Evolutionary conservation across 805 yeast genomes (phyloP), one percentile per base, ranked within the genome.

Genomic region (Metschnikowia cubensis): DNA sequence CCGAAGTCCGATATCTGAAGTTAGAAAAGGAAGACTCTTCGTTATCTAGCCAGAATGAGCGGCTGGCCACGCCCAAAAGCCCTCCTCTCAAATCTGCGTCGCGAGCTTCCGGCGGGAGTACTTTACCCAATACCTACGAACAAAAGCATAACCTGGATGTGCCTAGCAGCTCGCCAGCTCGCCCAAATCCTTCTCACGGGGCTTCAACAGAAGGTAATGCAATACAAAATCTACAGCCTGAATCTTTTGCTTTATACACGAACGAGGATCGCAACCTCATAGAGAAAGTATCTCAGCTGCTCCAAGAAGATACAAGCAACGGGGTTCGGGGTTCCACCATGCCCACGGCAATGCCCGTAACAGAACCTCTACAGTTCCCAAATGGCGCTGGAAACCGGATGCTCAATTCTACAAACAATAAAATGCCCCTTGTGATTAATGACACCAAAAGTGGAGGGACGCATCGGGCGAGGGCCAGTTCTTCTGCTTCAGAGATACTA

Each of bases 11-110:
- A 17, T n/a, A 10, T 20, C n/a, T 5, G 14, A 42, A 33, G n/a
- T 34, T 7, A 11, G 45, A 20, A 5, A 44, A 29, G 20, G 41
- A 44, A 13, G 41, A 44, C 22, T 8, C 21, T 14, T 11, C 29
- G 6, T 21, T 22, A 18, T 35, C 47, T n/a, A 22, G 44, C 20
- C 48, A 35, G 34, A 35, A 37, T 13, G 45, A 33, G 18, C 35
- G 48, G 21, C 48, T 36, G 45, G 25, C 35, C 22, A 32, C 35
- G 13, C 35, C 33, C 15, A 18, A 21, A 31, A 35, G 48, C 48
- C 45, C 45, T 7, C 35, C 11, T 31, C 42, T 14, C 7, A 38
- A 40, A 21, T 14, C 31, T 10, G 14, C 37, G 14, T 20, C 32
- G 4, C 37, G n/a, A 21, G 37, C 4, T 7, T 20, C 31, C 17